phyloP scores from a whole-genome alignment of 164 flowering plant species.

The Macadamia integrifolia region DNA sequence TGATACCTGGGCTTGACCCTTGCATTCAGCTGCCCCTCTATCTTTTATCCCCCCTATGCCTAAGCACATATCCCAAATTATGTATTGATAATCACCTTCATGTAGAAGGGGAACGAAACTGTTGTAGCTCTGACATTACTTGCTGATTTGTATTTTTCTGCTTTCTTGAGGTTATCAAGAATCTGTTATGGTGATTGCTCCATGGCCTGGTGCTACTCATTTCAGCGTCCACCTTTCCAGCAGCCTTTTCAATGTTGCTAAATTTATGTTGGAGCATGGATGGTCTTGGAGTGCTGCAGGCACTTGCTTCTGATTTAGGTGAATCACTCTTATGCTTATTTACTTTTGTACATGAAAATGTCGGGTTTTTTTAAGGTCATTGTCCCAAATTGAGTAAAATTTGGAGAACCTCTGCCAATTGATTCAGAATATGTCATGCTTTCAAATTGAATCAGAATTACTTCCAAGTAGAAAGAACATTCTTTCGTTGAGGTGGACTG shows the following conservation, averaged over 20 bases:
- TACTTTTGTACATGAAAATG: background rate
- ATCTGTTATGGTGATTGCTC: conserved; percentile 36
- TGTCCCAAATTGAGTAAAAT: no score
- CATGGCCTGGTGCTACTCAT: conserved; percentile 38
- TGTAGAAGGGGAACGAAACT: background rate
- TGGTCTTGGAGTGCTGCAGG: conserved; percentile 61
- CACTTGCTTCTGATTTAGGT: conserved; percentile 54
- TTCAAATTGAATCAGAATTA: no score
- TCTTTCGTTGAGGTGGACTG: no score
- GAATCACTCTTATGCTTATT: conserved; percentile 15
- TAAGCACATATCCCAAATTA: no score
- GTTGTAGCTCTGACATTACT: background rate
- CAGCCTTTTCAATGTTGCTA: conserved; percentile 44
- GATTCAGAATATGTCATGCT: no score
- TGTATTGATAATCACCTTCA: background rate
- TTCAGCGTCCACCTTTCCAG: conserved; percentile 41
- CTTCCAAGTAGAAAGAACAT: no score
- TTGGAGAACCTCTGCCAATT: no score
- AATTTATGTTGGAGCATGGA: conserved; percentile 47
- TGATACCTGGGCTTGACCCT: no score
- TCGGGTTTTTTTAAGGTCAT: no score
- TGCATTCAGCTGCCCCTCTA: no score
- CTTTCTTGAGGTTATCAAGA: conserved; percentile 35
- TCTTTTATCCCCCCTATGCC: no score
- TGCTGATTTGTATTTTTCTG: conserved; percentile 9